A percentile compares a stretch with the other conserved stretches of the same genome.
These are phyloP conservation scores for Dactylis glomerata DNA, from an alignment of 176 grass and related monocot species.

Conservation along the genomic window DNA sequence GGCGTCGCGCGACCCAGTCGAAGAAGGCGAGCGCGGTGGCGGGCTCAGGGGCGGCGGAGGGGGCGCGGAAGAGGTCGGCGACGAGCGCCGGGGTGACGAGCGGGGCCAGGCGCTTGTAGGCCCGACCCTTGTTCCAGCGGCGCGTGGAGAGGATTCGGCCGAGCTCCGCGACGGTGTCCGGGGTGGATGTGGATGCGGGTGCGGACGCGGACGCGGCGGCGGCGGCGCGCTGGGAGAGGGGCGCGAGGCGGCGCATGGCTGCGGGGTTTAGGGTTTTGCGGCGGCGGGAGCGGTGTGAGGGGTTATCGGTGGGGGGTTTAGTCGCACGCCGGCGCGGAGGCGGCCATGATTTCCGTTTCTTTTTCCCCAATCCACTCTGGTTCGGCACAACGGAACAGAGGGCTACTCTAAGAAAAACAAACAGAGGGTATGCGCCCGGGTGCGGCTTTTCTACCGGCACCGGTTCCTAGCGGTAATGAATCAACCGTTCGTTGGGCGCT, in stretches of 20 bases:
- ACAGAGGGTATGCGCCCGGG: too few species aligned
- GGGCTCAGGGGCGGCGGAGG: slow-evolving; percentile 30
- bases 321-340: slow-evolving; percentile 29
- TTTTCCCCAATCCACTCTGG: background rate
- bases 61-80: slow-evolving; percentile 40
- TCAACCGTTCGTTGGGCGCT: too few species aligned
- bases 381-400: background rate
- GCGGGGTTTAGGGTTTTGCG: slow-evolving; percentile 43
- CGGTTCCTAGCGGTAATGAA: too few species aligned
- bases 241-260: slow-evolving; percentile 37
- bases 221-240: slow-evolving; percentile 14
- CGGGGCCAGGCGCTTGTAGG: slow-evolving; percentile 44
- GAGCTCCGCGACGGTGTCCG: slow-evolving; percentile 42
- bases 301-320: slow-evolving; percentile 17
- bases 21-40: slow-evolving; percentile 68
- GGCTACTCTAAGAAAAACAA: too few species aligned
- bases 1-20: slow-evolving; percentile 49
- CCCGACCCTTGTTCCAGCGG: slow-evolving; percentile 48
- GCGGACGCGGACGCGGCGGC: background rate
- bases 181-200: slow-evolving; percentile 18
- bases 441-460: too few species aligned
- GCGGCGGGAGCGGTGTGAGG: background rate
- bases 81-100: slow-evolving; percentile 58
- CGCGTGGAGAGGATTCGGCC: slow-evolving; percentile 51
- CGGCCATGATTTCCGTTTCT: background rate